These are phyloP conservation scores for Pseudocercospora macadamiae DNA, from an alignment of 2,329 filamentous ascomycete species.

Conservation along the genomic window DNA sequence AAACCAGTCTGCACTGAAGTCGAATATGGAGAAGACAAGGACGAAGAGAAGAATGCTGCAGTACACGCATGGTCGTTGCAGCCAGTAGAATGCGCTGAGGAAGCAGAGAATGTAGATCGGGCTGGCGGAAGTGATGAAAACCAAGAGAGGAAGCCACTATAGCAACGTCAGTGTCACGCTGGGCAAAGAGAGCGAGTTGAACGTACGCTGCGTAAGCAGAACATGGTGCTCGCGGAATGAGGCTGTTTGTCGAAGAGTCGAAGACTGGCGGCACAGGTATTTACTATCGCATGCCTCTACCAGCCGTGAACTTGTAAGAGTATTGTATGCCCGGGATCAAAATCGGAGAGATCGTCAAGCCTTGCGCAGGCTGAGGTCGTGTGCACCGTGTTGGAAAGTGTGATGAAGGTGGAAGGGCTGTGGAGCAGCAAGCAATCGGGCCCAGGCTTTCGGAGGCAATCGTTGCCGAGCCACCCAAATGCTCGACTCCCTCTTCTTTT, in stretches of 20 bases:
- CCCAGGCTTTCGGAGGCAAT: too few relatives aligned
- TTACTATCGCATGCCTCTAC: background rate
- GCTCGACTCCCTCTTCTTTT: too few relatives aligned
- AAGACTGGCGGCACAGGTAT: background rate
- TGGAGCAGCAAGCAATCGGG: background rate
- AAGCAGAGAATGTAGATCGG: slow-evolving; percentile 56
- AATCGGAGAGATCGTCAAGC: background rate
- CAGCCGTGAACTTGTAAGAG: background rate
- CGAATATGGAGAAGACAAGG: slow-evolving; percentile 94
- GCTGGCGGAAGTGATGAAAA: slow-evolving; percentile 53
- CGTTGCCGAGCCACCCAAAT: too few relatives aligned
- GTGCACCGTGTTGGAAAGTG: background rate
- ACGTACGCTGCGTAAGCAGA: slow-evolving; percentile 12
- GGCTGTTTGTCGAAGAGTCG: background rate
- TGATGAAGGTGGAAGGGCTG: background rate
- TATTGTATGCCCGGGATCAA: background rate
- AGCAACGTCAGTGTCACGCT: slow-evolving; percentile 61
- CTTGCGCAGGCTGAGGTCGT: background rate
- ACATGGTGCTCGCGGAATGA: slow-evolving; percentile 7
- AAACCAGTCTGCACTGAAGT: slow-evolving; percentile 92
- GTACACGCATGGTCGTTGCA: slow-evolving; percentile 96
- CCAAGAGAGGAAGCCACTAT: slow-evolving; percentile 58
- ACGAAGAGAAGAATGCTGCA: slow-evolving; percentile 95
- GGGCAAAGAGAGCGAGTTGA: background rate
- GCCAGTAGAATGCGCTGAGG: slow-evolving; percentile 88